A percentile compares a stretch with the other conserved stretches of the same genome.
These are phyloP conservation scores for Orbilia quercus DNA, from an alignment of 2,329 filamentous ascomycete species.

Conservation along the genomic window DNA sequence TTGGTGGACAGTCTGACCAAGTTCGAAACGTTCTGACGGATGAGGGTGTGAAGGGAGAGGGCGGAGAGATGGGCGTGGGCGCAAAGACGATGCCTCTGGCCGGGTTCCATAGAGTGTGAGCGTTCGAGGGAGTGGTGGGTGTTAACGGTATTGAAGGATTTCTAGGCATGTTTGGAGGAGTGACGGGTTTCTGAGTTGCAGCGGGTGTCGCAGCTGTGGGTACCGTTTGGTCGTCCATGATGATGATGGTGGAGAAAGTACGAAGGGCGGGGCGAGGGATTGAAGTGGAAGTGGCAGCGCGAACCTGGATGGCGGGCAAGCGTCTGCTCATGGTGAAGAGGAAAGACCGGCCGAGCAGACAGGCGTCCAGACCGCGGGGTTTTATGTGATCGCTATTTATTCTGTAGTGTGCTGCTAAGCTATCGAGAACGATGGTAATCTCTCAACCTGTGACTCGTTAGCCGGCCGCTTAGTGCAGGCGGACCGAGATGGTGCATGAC, in stretches of 20 bases:
- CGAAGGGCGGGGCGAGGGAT: constrained; percentile 19
- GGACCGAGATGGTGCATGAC: background rate
- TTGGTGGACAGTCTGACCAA: background rate
- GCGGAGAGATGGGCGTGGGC: constrained; percentile 25
- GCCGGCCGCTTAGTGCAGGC: background rate
- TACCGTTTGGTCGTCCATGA: constrained; percentile 24
- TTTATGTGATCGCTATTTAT: too few relatives aligned
- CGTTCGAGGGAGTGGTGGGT: constrained; percentile 25
- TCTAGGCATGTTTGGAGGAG: background rate
- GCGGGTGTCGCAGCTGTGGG: background rate
- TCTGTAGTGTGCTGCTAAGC: too few relatives aligned
- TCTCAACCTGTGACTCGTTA: background rate
- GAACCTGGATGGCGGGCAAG: constrained; percentile 28
- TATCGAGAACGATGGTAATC: too few relatives aligned
- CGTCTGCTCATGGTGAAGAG: constrained; percentile 42
- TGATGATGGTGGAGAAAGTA: constrained; percentile 8
- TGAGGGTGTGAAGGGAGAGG: constrained; percentile 9
- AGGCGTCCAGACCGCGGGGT: background rate
- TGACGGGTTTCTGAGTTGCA: background rate
- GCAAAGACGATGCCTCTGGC: constrained; percentile 35
- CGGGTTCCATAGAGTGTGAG: constrained; percentile 31
- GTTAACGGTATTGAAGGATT: constrained; percentile 7
- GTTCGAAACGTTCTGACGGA: constrained; percentile 18
- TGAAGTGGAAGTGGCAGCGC: constrained; percentile 29
- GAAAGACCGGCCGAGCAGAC: background rate